Conservation (phyloP, 139 green algal species). For the Bryopsis sp. region DNA sequence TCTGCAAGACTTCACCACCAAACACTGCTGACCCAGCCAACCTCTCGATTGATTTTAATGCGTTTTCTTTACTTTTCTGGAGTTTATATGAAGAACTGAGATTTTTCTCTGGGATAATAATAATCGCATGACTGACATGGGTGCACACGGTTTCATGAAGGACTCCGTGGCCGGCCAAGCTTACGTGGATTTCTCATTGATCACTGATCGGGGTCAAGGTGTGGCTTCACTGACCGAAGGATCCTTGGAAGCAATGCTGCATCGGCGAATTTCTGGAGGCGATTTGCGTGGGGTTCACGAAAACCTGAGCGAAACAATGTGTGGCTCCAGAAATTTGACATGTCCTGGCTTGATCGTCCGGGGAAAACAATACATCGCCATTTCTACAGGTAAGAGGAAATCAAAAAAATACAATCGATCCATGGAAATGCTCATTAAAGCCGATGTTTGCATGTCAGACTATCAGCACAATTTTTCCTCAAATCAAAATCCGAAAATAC, state of each 20-base stretch:
- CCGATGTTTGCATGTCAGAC: background rate
- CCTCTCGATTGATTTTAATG: no score
- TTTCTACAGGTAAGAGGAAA: background rate
- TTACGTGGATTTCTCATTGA: constrained; percentile 29
- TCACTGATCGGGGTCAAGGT: constrained; percentile 59
- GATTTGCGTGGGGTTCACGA: constrained; percentile 62
- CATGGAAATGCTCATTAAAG: background rate
- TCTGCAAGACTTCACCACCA: no score
- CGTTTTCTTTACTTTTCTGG: no score
- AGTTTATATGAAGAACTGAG: no score
- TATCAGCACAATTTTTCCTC: constrained; percentile 22
- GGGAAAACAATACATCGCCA: constrained; percentile 24
- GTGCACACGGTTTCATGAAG: constrained; percentile 11
- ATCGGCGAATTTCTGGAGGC: constrained; percentile 33
- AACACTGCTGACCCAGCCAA: no score
- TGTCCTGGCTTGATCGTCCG: constrained; percentile 40
- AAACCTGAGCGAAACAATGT: constrained; percentile 62
- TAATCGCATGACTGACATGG: no score
- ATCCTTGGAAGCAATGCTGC: constrained; percentile 37
- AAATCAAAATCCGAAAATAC: no score
- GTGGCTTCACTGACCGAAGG: constrained; percentile 28
- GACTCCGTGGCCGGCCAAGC: no score
- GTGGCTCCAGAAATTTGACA: constrained; percentile 42
- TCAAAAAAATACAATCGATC: constrained; percentile 1
- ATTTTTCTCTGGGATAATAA: no score